These are phyloP conservation scores for Candida maris DNA, from an alignment of 805 yeast species.

Conservation along the genomic window DNA sequence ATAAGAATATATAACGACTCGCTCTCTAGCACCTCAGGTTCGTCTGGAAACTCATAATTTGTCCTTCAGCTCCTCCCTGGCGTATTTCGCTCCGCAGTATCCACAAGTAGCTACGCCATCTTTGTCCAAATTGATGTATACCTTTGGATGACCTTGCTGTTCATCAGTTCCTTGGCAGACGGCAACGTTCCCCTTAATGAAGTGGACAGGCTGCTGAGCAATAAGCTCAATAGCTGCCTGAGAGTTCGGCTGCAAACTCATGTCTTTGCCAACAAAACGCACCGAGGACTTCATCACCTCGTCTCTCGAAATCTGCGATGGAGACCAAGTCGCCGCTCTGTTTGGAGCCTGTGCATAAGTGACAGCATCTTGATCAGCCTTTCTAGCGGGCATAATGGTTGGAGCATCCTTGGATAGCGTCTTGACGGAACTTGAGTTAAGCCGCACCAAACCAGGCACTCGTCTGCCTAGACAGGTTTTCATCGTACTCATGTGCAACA, in stretches of 20 bases:
- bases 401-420: conserved; percentile 13
- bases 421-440: conserved; percentile 9
- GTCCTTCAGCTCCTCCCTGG: conserved; percentile 47
- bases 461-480: neutral
- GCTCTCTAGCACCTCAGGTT: too few relatives aligned
- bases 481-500: neutral
- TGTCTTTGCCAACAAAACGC: conserved; percentile 69
- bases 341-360: conserved; percentile 66
- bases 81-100: conserved; percentile 73
- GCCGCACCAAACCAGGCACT: conserved; percentile 1
- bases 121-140: conserved; percentile 75
- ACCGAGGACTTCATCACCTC: conserved; percentile 53
- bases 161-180: conserved; percentile 82
- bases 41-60: too few relatives aligned
- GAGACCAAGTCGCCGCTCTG: conserved; percentile 66
- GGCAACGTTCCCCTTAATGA: conserved; percentile 54
- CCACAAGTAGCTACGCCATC: conserved; percentile 73
- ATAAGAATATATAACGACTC: too few relatives aligned
- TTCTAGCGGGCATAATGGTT: conserved; percentile 10
- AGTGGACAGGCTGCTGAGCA: conserved; percentile 66
- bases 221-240: conserved; percentile 83
- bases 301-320: conserved; percentile 57
- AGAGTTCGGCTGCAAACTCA: conserved; percentile 69
- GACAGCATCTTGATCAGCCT: conserved; percentile 9
- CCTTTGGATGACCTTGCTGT: conserved; percentile 80